Base-by-base conservation (phyloP, 1,139 yeast species). In the Citeromyces hawaiiensis region DNA sequence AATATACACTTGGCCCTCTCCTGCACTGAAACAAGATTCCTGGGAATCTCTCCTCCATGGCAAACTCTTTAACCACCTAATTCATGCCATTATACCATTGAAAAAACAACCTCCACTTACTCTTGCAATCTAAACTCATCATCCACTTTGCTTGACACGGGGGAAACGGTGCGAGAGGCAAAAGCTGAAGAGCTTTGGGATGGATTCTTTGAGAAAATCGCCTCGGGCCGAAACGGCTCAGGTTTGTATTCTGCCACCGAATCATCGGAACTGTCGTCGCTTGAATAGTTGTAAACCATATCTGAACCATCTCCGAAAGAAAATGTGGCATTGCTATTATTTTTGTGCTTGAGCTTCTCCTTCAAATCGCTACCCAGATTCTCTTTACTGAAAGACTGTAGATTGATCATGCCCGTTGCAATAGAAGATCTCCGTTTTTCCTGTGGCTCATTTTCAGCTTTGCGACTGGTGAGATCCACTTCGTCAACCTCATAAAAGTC, bases 401-500 rank as follows among this genome's bases (percentile, higher is more conserved):
- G 13, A 14, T 29, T 29, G 32, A 29, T 29, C 32, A 29, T 29
- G 8, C 32, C 32, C 5, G 32, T 29, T 29, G 32, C 32, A 14
- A 29, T 29, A 11, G 32, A 29, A 4, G 32, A 29, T 14, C 32
- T 29, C 15, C 32, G 32, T 46, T 42, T 52, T 55, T 38, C 49
- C 47, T 39, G 52, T 19, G 21, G 21, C 7, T 19, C 7, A 7
- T 19, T 19, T 49, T 52, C 54, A 14, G 9, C 15, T 9, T 11
- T n/a, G 9, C 15, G 4, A 29, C 15, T 29, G 9, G 13, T 52
- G 29, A 56, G 44, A 41, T 54, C 59, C 15, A 53, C 54, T 44
- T 54, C 59, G 45, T 56, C 60, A 36, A 56, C 59, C 44, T 56
- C 59, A 39, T 50, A 52, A 39, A 56, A 56, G 42, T 53, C 55